phyloP scores from a whole-genome alignment of 31 red algal genomes.

The Odonthalia washingtoniensis region DNA sequence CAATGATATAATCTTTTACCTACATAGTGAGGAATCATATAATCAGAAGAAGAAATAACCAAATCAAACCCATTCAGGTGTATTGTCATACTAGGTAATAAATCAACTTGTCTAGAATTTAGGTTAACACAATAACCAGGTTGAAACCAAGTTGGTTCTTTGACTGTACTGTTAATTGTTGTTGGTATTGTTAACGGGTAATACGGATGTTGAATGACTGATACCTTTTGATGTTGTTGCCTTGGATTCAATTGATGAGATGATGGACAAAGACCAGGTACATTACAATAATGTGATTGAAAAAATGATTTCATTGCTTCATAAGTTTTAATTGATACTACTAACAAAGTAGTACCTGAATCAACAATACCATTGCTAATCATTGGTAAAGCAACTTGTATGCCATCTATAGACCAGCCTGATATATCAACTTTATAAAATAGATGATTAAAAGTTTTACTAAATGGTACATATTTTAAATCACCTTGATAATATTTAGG shows the following conservation, averaged over 20 bases:
- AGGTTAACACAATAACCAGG: slow-evolving; percentile 77
- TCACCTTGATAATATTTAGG: slow-evolving; percentile 58
- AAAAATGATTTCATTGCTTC: slow-evolving; percentile 65
- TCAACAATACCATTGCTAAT: slow-evolving; percentile 84
- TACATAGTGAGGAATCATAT: slow-evolving; percentile 71
- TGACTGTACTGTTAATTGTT: not conserved
- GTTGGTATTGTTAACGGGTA: not conserved
- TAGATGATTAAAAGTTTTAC: slow-evolving; percentile 24
- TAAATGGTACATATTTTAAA: slow-evolving; percentile 74
- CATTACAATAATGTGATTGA: slow-evolving; percentile 84
- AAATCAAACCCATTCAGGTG: slow-evolving; percentile 62
- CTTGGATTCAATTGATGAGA: not conserved
- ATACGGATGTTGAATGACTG: slow-evolving; percentile 5
- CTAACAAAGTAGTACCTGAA: slow-evolving; percentile 86
- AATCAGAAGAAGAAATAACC: slow-evolving; percentile 60
- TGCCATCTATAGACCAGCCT: slow-evolving; percentile 47
- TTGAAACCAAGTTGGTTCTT: slow-evolving; percentile 70
- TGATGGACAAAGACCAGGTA: slow-evolving; percentile 78
- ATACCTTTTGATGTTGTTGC: not conserved
- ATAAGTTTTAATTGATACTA: slow-evolving; percentile 68
- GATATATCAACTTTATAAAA: slow-evolving; percentile 78
- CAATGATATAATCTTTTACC: slow-evolving; percentile 64
- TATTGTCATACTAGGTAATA: slow-evolving; percentile 72
- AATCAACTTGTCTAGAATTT: slow-evolving; percentile 54
- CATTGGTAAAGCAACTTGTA: slow-evolving; percentile 48